Evolutionary conservation across 768 basidiomycete genomes (phyloP).

Genomic region (Leccinum subgranulosum): DNA sequence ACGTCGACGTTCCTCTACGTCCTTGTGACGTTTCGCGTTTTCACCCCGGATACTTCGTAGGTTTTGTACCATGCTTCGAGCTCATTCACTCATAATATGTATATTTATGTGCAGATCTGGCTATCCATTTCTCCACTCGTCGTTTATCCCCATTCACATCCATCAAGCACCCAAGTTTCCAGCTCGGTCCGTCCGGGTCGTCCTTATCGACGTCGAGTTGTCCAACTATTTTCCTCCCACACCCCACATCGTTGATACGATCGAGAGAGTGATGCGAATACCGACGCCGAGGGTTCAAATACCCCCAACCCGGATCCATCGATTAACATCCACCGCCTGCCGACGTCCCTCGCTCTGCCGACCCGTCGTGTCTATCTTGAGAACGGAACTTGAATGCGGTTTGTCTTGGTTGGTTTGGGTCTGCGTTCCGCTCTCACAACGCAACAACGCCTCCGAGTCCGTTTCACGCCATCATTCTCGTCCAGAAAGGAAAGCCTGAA

Average conservation of each 20-base stretch:
- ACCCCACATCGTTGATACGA: not conserved
- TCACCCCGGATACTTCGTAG: too few species aligned
- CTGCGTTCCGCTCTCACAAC: not conserved
- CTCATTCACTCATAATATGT: not conserved
- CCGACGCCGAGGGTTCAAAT: not conserved
- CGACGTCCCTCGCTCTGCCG: conserved; percentile 4
- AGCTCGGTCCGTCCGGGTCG: not conserved
- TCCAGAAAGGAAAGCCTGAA: not conserved
- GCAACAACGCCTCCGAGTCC: not conserved
- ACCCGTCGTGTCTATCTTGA: conserved; percentile 2
- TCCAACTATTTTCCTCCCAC: not conserved
- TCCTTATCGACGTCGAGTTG: not conserved
- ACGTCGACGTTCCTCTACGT: too few species aligned
- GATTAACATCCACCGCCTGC: not conserved
- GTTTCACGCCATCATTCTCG: not conserved
- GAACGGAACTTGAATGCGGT: not conserved
- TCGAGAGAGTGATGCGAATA: not conserved
- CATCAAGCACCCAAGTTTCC: not conserved
- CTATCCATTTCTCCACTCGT: not conserved
- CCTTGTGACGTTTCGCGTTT: too few species aligned
- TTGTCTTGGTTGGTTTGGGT: not conserved
- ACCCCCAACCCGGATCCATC: not conserved
- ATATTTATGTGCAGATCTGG: not conserved
- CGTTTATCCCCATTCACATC: not conserved
- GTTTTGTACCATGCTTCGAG: too few species aligned